Percentiles rank a stretch among this genome's conserved stretches.
Conservation (phyloP, 176 grass and related monocot species). For the Hyparrhenia diplandra region DNA sequence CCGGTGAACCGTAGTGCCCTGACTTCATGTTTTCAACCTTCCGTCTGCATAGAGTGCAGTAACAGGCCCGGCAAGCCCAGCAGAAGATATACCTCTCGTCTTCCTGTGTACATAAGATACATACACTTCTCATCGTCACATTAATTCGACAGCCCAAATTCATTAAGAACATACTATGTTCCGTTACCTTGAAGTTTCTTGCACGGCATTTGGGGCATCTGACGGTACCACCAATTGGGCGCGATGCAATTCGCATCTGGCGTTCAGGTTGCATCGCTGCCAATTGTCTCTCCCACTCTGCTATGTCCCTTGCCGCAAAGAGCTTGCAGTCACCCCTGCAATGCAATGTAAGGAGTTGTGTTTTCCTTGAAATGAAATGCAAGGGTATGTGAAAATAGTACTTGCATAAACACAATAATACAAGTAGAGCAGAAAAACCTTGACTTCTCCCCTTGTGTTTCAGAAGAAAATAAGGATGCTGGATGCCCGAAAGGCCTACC, state of each 20-base stretch:
- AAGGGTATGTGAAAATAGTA: not conserved
- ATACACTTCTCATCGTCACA: too few relatives aligned
- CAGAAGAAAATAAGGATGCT: not conserved
- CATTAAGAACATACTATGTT: not conserved
- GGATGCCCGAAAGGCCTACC: conserved; percentile 12
- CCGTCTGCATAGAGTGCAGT: conserved; percentile 37
- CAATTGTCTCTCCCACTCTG: conserved; percentile 24
- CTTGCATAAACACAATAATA: not conserved
- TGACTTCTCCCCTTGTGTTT: not conserved
- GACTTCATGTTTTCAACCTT: too few relatives aligned
- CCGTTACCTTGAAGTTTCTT: conserved; percentile 28
- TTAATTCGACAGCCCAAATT: not conserved
- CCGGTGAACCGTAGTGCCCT: too few relatives aligned
- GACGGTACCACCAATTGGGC: not conserved
- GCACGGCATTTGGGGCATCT: conserved; percentile 31
- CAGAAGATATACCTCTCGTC: conserved; percentile 52
- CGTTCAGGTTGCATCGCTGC: not conserved
- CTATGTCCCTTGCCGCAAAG: conserved; percentile 10
- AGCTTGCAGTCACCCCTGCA: conserved; percentile 6
- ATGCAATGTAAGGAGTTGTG: not conserved
- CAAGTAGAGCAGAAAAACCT: not conserved
- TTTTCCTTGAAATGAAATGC: not conserved
- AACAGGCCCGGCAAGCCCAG: conserved; percentile 41
- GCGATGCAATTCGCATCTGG: not conserved
- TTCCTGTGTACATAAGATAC: not conserved